phyloP scores from a whole-genome alignment of 805 yeast species.

The Candida pseudofarinosa region DNA sequence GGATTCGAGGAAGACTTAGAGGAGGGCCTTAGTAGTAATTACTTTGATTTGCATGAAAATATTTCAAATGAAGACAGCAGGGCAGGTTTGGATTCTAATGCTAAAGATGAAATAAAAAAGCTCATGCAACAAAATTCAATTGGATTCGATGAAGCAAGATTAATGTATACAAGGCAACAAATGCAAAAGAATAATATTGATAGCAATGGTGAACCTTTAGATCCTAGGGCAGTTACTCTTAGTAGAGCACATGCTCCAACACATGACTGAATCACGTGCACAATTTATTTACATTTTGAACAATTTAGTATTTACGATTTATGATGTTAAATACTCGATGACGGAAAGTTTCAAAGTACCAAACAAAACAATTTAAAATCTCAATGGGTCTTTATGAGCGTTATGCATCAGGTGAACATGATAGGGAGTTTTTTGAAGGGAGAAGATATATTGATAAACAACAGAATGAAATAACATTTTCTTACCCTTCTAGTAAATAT shows the following conservation, averaged over 20 bases:
- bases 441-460: not conserved
- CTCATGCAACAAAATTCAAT: conserved; percentile 52
- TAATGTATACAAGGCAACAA: conserved; percentile 41
- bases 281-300: conserved; percentile 3
- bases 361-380: no score
- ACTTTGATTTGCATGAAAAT: conserved; percentile 49
- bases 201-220: conserved; percentile 63
- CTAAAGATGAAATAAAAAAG: conserved; percentile 47
- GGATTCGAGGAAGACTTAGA: conserved; percentile 42
- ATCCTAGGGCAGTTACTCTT: conserved; percentile 59
- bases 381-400: conserved; percentile 36
- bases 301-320: not conserved
- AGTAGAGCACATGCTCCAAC: conserved; percentile 6
- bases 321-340: not conserved
- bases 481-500: not conserved
- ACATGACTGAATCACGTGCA: no score
- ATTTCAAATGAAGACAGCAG: conserved; percentile 49
- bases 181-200: conserved; percentile 53
- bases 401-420: conserved; percentile 37
- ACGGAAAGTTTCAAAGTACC: not conserved
- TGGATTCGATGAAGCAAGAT: conserved; percentile 68
- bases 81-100: conserved; percentile 54
- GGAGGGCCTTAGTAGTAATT: conserved; percentile 44
- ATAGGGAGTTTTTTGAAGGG: conserved; percentile 13
- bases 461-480: not conserved